Percentiles rank a stretch among this genome's conserved stretches.
Evolutionary conservation across 108 stramenopile species (phyloP).

Genomic region (Nitzschia sp.): DNA sequence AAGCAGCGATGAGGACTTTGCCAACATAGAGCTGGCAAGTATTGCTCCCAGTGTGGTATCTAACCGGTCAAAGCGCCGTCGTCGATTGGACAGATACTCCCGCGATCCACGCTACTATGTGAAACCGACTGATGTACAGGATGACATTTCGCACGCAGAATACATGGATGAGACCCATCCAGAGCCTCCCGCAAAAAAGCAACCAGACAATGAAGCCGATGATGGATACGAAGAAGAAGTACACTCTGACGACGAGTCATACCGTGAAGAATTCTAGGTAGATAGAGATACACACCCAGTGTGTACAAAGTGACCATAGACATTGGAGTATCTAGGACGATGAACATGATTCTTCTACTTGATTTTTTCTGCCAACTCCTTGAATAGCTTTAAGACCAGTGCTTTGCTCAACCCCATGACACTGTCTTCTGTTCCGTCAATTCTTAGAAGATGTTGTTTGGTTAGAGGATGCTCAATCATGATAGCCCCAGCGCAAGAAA

Average conservation of each 20-base stretch:
- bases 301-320: background rate
- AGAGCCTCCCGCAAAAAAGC: background rate
- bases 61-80: background rate
- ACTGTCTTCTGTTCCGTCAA: constrained; percentile 84
- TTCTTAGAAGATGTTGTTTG: constrained; percentile 54
- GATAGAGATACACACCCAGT: background rate
- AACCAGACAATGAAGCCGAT: constrained; percentile 1
- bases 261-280: background rate
- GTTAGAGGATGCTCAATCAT: constrained; percentile 87
- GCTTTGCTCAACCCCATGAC: constrained; percentile 84
- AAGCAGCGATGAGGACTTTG: constrained; percentile 2
- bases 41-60: background rate
- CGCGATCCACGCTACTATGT: constrained; percentile 2
- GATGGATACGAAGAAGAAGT: constrained; percentile 8
- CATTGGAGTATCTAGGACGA: constrained; percentile 1
- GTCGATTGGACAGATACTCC: constrained; percentile 8
- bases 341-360: background rate
- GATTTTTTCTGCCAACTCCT: constrained; percentile 49
- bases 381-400: constrained; percentile 47
- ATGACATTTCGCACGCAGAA: constrained; percentile 3
- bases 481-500: constrained; percentile 79
- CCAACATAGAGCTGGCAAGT: background rate
- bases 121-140: background rate
- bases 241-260: constrained; percentile 3
- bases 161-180: background rate